A percentile compares a stretch with the other conserved stretches of the same genome.
These are phyloP conservation scores for Setaria viridis DNA, from an alignment of 202 grass and related monocot species.

Conservation along the genomic window DNA sequence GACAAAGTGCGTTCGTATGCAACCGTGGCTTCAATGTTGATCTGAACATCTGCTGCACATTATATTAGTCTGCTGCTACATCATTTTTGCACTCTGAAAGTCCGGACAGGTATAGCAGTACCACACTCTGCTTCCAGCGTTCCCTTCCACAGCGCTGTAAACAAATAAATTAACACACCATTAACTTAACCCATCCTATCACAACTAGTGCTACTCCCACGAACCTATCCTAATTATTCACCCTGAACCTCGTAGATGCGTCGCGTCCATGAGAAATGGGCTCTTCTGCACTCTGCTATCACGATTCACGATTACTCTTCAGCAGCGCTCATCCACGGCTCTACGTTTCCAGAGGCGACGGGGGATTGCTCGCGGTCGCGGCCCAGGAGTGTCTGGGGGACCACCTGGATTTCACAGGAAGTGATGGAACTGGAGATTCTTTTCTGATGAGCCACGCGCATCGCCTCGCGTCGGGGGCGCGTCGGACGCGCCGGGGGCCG, in stretches of 20 bases:
- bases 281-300: neutral
- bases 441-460: neutral
- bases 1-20: no score
- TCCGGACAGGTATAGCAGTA: neutral
- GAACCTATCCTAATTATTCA: constrained; percentile 26
- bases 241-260: neutral
- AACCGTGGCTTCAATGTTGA: neutral
- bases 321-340: no score
- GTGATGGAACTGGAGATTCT: neutral
- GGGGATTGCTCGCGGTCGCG: no score
- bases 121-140: neutral
- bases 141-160: neutral
- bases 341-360: no score
- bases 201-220: constrained; percentile 5
- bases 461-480: neutral
- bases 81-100: neutral
- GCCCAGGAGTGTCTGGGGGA: no score
- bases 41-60: no score
- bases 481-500: neutral
- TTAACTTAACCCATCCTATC: neutral
- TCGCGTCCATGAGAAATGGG: neutral
- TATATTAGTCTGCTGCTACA: neutral
- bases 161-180: neutral
- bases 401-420: constrained; percentile 12
- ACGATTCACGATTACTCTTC: neutral